phyloP scores from a whole-genome alignment of 192 early-diverging fungal genomes.

The Obelidium mucronatum region DNA sequence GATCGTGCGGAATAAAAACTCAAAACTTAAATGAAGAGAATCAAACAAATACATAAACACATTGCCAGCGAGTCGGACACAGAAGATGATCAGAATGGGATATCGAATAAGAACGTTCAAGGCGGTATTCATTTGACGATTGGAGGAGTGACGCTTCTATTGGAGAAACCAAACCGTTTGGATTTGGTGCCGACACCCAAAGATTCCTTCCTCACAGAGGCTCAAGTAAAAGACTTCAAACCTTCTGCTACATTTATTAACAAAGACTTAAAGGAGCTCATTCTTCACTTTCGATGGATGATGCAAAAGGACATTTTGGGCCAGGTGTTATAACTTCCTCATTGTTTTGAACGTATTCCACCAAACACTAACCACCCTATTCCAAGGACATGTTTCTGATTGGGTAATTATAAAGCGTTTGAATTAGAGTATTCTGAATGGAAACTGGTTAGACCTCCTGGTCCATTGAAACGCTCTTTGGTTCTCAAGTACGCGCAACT shows the following conservation, averaged over 20 bases:
- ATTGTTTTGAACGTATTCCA: not conserved
- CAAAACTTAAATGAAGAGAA: constrained; percentile 16
- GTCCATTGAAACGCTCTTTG: constrained; percentile 68
- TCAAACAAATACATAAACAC: constrained; percentile 25
- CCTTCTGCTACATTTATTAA: no score
- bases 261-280: constrained; percentile 49
- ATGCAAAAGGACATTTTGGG: constrained; percentile 83
- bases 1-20: no score
- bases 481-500: constrained; percentile 77
- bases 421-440: not conserved
- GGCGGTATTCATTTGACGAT: constrained; percentile 1
- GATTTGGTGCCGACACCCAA: constrained; percentile 16
- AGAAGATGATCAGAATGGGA: not conserved
- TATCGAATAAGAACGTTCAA: not conserved
- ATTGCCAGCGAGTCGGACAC: not conserved
- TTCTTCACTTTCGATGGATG: constrained; percentile 70
- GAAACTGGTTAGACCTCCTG: constrained; percentile 61
- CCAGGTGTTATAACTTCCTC: constrained; percentile 54
- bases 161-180: not conserved
- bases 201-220: constrained; percentile 14
- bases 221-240: constrained; percentile 14
- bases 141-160: constrained; percentile 16
- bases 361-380: not conserved
- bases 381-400: constrained; percentile 76
- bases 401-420: constrained; percentile 28